Base-by-base conservation (phyloP, 2,329 filamentous ascomycete species). In the Fusarium nisikadoi region DNA sequence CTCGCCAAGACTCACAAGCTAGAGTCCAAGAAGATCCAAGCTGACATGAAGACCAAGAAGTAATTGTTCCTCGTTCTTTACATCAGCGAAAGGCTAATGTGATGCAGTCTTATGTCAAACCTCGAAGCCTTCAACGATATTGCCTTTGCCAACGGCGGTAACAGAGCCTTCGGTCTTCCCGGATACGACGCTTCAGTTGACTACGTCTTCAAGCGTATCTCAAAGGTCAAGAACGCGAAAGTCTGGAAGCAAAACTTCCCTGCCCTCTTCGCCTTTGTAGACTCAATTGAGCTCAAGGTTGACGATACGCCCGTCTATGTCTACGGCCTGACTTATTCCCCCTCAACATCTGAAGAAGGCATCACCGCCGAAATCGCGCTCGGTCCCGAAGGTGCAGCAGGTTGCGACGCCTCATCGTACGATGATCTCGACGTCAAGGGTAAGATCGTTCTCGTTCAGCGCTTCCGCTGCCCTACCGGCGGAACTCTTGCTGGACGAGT, bases 151-250 rank as follows among this genome's bases (percentile, higher is more conserved):
- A 86, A 87, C 70, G 85, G 85, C 3, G 86, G 86, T 11, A 88
- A 88, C 77, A 82, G 86, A 56, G 86, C 86, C n/a, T 87, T 87
- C 68, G 86, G 86, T 25, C 81, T 85, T 7, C 84, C 85, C 2
- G 86, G 86, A 9, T 87, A 84, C 71, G 81, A 79, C 35, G 85
- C 85, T 11, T 86, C 85, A 0, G 84, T 86, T 33, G 83, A 87
- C 54, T 87, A 85, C 72, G 81, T 88, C 71, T 82, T 83, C 54
- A 81, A 81, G n/a, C 81, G 82, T 36, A 80, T 86, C 12, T 81
- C 81, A 35, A 81, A 83, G n/a, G 80, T 83, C 16, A 69, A 81
- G 27, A 77, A 73, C 33, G 78, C 79, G 12, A 78, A 77, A 29
- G 79, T 78, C 29, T 87, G 85, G 83, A 83, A 82, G 43, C 85